A percentile compares a stretch with the other conserved stretches of the same genome.
These are phyloP conservation scores for Epichloe glyceriae DNA, from an alignment of 2,329 filamentous ascomycete species.

Conservation along the genomic window DNA sequence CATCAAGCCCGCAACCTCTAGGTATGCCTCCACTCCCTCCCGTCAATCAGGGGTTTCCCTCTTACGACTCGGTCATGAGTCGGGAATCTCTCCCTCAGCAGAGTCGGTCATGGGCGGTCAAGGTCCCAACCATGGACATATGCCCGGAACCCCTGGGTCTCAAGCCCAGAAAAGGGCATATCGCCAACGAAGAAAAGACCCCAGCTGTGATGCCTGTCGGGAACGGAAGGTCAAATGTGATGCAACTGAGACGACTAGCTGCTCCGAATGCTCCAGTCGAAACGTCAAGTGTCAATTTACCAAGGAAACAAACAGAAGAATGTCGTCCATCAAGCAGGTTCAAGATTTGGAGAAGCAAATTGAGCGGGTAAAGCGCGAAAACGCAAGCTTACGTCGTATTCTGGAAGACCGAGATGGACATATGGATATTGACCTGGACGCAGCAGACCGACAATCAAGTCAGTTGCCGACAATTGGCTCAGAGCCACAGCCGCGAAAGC, in stretches of 20 bases:
- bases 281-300: constrained; percentile 98
- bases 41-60: constrained; percentile 35
- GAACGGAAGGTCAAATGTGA: constrained; percentile 84
- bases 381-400: constrained; percentile 57
- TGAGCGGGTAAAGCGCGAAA: constrained; percentile 65
- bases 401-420: constrained; percentile 38
- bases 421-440: constrained; percentile 35
- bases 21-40: constrained; percentile 38
- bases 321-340: constrained; percentile 99
- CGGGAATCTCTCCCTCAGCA: constrained; percentile 46
- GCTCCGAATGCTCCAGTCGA: constrained; percentile 91
- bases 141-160: constrained; percentile 26
- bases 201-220: constrained; percentile 91
- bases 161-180: constrained; percentile 87
- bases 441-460: constrained; percentile 35
- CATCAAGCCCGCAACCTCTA: constrained; percentile 38
- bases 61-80: constrained; percentile 40
- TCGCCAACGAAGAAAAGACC: constrained; percentile 87
- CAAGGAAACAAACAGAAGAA: constrained; percentile 94
- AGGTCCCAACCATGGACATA: constrained; percentile 23
- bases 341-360: constrained; percentile 94
- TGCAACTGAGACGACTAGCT: constrained; percentile 90
- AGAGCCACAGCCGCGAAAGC: constrained; percentile 50
- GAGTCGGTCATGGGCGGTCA: constrained; percentile 45
- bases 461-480: constrained; percentile 53